Evolutionary conservation across 768 basidiomycete species (phyloP), one percentile per base, ranked within the genome.

Genomic region (Suillus tomentosus): DNA sequence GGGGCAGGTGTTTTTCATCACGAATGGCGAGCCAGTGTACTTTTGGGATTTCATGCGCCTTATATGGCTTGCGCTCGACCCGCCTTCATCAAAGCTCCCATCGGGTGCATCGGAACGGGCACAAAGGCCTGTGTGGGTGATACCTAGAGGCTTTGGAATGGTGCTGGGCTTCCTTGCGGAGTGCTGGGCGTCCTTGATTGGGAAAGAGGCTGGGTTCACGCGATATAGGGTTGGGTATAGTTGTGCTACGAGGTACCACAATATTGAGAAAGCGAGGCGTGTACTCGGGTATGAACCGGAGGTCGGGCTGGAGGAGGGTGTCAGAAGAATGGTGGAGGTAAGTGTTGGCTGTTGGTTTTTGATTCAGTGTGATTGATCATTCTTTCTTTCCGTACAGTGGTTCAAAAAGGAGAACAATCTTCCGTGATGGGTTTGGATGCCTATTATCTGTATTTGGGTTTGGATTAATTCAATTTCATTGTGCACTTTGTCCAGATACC

Each of bases 1-100:
- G 5, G 96, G 96, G 0, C 92, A 98, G 74, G 92, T 79, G 3
- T 99, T 95, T 81, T 96, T 95, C 83, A 92, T 99, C 77, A 96
- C 95, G 63, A 99, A 99, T 72, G 95, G 95, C 66, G 96, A 99
- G 73, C 96, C 96, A 3, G 83, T 89, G 62, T 93, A 94, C 77
- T 98, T 98, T 80, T 99, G 96, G 96, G 95, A 97, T 78, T 89
- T 96, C 71, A 82, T 88, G 37, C 85, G 94, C 7, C 77, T 84
- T 3, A 77, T 97, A n/a, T 99, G 94, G 94, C 78, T 82, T 36
- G 81, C 83, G 24, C 82, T 92, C 62, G 86, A 87, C 72, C 79
- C 80, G 56, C 76, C 79, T n/a, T 77, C 75, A 2, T 68, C 67
- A 64, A 70, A 72, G 68, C 3, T 11, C 6, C 6, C 57, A 11